Evolutionary conservation across 352 stramenopile genomes (phyloP), one percentile per base, ranked within the genome.

Genomic region (Phytophthora megakarya): DNA sequence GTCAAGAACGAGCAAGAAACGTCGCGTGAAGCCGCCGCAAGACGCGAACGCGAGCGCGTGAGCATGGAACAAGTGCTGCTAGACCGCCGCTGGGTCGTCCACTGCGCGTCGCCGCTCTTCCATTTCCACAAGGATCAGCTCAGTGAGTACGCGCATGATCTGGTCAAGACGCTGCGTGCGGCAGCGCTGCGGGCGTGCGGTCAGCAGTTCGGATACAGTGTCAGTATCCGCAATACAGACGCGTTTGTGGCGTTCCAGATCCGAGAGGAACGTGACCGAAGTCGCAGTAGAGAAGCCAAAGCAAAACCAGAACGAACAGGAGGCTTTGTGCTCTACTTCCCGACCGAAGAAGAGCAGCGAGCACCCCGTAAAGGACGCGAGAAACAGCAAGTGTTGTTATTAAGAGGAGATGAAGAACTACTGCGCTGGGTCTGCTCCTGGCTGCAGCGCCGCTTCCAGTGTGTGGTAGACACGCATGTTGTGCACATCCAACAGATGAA

Each of bases 371-470:
- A 70, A 64, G 64, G 61, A 35, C 69, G 73, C 15, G 80, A 90
- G 49, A 61, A 37, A 43, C 67, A 88, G 49, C 71, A 89, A 32
- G 73, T 90, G 25, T 43, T 92, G 40, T 66, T 92, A 47, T 48
- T 90, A 30, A 72, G 78, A 38, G 83, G 83, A 58, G 61, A 84
- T 25, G 76, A 85, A 53, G 65, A 81, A 40, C 70, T 92, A 19
- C 48, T 92, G 18, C 53, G 58, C 10, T 82, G 74, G 68, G 61
- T 75, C 12, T 88, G 83, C 45, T 74, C 67, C 15, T 92, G 83
- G 83, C 45, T 92, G 45, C 83, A 92, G 64, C 81, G 71, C 21
- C 78, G 76, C 64, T 92, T 89, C 61, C 83, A 92, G 61, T 90
- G 83, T 47, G 65, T 92, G 7, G 80, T 92, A 30, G 72, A 61